Conservation (phyloP, 192 early-diverging fungal species). For the Coemansia sp. region DNA sequence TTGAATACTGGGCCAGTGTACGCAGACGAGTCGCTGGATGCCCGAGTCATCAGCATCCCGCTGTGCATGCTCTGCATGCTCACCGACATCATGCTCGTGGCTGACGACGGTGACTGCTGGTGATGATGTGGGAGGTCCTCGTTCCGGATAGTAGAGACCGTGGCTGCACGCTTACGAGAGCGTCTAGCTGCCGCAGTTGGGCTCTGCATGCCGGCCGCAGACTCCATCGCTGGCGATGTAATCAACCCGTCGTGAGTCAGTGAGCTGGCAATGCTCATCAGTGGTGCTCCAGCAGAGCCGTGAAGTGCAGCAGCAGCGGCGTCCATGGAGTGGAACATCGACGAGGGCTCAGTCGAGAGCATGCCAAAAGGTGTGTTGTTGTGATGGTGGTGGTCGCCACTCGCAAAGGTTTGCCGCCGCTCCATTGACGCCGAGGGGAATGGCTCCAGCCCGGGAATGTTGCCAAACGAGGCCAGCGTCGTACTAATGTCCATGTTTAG, state of each 20-base stretch:
- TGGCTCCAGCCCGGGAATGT: conserved; percentile 38
- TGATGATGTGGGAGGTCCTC: conserved; percentile 18
- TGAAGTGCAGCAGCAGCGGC: conserved; percentile 5
- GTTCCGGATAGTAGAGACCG: conserved; percentile 32
- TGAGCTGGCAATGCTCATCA: conserved; percentile 1
- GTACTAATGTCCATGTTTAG: conserved; percentile 41
- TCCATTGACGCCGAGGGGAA: conserved; percentile 31
- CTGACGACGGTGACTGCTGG: conserved; percentile 17
- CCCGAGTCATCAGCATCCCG: not conserved
- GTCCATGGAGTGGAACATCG: conserved; percentile 17
- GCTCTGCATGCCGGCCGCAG: conserved; percentile 22
- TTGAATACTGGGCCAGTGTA: conserved; percentile 39
- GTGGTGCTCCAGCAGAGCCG: not conserved
- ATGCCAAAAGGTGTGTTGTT: conserved; percentile 10
- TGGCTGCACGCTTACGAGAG: conserved; percentile 54
- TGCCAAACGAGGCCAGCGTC: conserved; percentile 33
- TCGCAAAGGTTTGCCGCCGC: conserved; percentile 18
- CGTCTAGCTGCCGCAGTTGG: conserved; percentile 23
- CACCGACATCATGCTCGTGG: conserved; percentile 11
- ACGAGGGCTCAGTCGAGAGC: conserved; percentile 26
- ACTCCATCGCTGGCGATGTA: conserved; percentile 6
- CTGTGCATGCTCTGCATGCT: conserved; percentile 11
- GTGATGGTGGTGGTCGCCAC: conserved; percentile 7
- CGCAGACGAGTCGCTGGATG: conserved; percentile 11
- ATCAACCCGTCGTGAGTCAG: conserved; percentile 2